A percentile compares a stretch with the other conserved stretches of the same genome.
These are phyloP conservation scores for Eucalyptus pauciflora DNA, from an alignment of 345 rosid genomes.

Conservation along the genomic window DNA sequence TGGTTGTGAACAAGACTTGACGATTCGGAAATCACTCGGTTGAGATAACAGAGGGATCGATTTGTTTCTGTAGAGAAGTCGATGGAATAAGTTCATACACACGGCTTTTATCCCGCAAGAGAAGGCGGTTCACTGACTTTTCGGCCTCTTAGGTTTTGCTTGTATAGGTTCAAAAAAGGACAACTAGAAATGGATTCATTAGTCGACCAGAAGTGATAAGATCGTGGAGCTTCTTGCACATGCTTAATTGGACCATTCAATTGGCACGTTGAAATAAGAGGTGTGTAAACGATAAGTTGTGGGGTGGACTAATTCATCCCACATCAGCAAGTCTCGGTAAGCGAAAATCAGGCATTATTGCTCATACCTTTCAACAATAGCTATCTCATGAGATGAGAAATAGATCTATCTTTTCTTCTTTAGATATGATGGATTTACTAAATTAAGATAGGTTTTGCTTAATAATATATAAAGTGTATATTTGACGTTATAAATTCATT, in stretches of 20 bases:
- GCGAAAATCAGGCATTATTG: too few species aligned
- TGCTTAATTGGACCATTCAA: too few species aligned
- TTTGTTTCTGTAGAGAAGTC: not conserved
- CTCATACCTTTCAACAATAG: not conserved
- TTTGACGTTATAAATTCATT: not conserved
- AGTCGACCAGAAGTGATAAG: too few species aligned
- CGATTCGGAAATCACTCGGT: not conserved
- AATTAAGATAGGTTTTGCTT: too few species aligned
- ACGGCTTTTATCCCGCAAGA: not conserved
- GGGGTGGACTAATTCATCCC: not conserved
- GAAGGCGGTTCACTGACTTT: not conserved
- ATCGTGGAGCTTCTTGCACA: too few species aligned
- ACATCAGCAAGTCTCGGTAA: not conserved
- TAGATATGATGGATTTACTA: not conserved
- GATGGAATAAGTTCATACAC: not conserved
- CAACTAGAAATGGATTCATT: too few species aligned
- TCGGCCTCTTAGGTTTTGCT: not conserved
- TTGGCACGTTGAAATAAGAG: not conserved
- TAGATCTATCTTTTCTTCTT: not conserved
- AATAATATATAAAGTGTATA: not conserved
- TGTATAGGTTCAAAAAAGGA: not conserved
- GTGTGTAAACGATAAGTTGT: not conserved
- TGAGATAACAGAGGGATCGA: not conserved
- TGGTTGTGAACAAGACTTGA: not conserved
- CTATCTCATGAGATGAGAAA: not conserved